phyloP scores from a whole-genome alignment of 208 protist species.

The Trypanosoma platydactyli region DNA sequence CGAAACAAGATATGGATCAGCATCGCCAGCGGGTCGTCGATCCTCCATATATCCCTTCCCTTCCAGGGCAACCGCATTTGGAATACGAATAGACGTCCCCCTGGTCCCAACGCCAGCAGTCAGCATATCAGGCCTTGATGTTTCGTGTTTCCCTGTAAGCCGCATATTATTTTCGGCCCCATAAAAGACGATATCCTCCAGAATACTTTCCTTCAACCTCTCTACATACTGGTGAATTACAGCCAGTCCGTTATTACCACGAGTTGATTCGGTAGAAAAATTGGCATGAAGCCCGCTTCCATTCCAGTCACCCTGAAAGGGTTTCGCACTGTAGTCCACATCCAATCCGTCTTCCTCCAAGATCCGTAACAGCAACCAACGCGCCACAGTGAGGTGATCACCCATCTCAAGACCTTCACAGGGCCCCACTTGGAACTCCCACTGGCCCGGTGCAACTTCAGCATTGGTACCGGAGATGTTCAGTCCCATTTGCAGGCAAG shows the following conservation, averaged over 20 bases:
- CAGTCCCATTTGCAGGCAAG: constrained; percentile 82
- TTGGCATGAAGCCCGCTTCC: constrained; percentile 97
- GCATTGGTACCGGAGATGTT: constrained; percentile 94
- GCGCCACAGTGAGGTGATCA: constrained; percentile 93
- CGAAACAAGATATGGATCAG: constrained; percentile 97
- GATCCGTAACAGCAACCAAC: constrained; percentile 91
- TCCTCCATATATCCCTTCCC: constrained; percentile 97
- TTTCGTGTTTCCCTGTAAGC: constrained; percentile 89
- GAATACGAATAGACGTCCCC: constrained; percentile 96
- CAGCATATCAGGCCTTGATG: constrained; percentile 70
- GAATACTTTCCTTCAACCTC: constrained; percentile 58
- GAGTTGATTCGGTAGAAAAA: constrained; percentile 94
- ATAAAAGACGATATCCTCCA: constrained; percentile 87
- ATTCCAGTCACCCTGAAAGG: constrained; percentile 97
- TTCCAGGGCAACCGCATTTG: constrained; percentile 88
- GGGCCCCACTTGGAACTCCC: constrained; percentile 98
- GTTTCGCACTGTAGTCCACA: constrained; percentile 91
- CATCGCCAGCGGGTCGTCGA: constrained; percentile 95
- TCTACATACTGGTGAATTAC: constrained; percentile 82
- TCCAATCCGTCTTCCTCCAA: constrained; percentile 73
- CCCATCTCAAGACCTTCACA: constrained; percentile 90
- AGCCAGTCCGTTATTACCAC: constrained; percentile 67
- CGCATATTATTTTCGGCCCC: constrained; percentile 84
- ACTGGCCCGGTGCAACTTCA: constrained; percentile 97
- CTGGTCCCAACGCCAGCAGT: constrained; percentile 83